These are phyloP conservation scores for Scheffersomyces lignicola DNA, from an alignment of 1,139 yeast genomes.

Conservation along the genomic window DNA sequence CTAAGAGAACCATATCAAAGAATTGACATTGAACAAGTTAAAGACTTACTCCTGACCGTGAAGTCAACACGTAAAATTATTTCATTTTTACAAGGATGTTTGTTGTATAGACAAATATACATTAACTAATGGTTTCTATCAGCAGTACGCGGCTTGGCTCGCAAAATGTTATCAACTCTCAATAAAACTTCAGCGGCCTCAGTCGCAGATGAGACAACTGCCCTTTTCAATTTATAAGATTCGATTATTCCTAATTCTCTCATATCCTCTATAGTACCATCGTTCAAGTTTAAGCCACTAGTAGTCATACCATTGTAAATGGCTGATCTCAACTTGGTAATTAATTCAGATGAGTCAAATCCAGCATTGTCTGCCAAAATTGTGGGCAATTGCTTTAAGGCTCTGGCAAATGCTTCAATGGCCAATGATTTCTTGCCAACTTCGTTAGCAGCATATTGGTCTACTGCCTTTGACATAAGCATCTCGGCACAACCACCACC, in stretches of 20 bases:
- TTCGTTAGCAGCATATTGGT: slow-evolving; percentile 89
- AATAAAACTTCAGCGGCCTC: slow-evolving; percentile 96
- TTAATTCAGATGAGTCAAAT: slow-evolving; percentile 88
- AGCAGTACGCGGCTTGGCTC: slow-evolving; percentile 97
- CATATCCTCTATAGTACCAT: slow-evolving; percentile 89
- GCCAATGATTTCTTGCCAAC: slow-evolving; percentile 95
- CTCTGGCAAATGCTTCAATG: slow-evolving; percentile 90
- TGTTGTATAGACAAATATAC: no score
- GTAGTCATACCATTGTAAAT: slow-evolving; percentile 91
- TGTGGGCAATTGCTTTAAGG: slow-evolving; percentile 92
- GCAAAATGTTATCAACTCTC: slow-evolving; percentile 92
- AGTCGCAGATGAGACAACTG: slow-evolving; percentile 94
- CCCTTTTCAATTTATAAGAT: slow-evolving; percentile 84
- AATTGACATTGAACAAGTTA: no score
- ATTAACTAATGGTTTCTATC: slow-evolving; percentile 57
- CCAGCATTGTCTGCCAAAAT: slow-evolving; percentile 98
- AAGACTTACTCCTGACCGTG: no score
- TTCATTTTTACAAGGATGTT: no score
- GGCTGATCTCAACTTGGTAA: slow-evolving; percentile 86
- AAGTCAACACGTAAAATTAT: no score
- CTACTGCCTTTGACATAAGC: slow-evolving; percentile 98
- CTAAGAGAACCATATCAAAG: no score
- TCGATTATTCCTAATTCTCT: slow-evolving; percentile 91
- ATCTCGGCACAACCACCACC: slow-evolving; percentile 99
- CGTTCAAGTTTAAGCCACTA: slow-evolving; percentile 83